Base-by-base conservation (phyloP, 2,329 filamentous ascomycete genomes). In the Aspergillus ochraceoroseus region DNA sequence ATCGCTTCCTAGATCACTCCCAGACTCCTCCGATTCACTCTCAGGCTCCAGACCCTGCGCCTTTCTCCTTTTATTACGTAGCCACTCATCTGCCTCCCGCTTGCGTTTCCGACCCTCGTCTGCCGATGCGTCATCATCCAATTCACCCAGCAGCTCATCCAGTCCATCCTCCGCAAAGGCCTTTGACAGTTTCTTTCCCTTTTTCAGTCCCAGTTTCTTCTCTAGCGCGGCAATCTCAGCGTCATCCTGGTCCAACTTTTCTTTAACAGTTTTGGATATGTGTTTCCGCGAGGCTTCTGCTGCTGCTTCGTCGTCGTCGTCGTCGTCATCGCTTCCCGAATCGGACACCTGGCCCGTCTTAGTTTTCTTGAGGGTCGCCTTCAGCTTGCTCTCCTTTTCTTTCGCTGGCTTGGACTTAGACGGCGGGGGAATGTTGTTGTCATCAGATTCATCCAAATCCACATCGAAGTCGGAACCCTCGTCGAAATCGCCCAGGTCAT, bases 151-250 rank as follows among this genome's bases (percentile, higher is more conserved):
- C 3, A 98, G 64, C 40, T 85, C 83, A 28, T 82, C 87, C 2
- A 96, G 68, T 0, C 88, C 90, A 57, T 95, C 89, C 5, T 94
- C 85, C 13, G 79, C 76, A 53, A 89, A 87, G 0, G 80, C 73
- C 50, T 85, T 83, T 0, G 82, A 81, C 4, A 87, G 64, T 20
- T 77, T 82, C 57, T 87, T 94, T 45, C 83, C 83, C 15, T 80
- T 79, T 58, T 82, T 86, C 5, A 95, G 75, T 0, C 92, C 90
- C 2, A 98, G 70, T 57, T 86, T 94, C 62, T 83, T 88, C 67
- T 98, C 92, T 20, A 95, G 70, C 2, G 81, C 81, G 13, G 83
- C 82, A 52, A 98, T 96, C 53, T 95, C 87, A 2, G 81, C 85
- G 56, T 96, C 88, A 43, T 98, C 90, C 46, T 86, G 73, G 0